Evolutionary conservation across 305 asterid genomes (phyloP).

Genomic region (Fraxinus nigra): DNA sequence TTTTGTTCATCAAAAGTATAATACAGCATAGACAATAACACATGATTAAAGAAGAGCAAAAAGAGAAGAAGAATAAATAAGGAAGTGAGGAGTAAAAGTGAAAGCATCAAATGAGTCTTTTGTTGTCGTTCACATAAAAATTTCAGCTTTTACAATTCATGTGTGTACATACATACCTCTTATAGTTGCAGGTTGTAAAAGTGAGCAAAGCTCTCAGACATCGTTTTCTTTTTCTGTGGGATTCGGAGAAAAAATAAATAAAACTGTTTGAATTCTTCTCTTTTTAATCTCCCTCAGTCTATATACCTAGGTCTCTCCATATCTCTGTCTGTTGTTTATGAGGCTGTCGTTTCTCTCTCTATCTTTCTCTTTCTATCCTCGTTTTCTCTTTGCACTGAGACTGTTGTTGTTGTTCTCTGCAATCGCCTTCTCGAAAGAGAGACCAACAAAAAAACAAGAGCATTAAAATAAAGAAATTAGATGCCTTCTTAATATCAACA

Average conservation of each 20-base stretch:
- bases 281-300: conserved; percentile 7
- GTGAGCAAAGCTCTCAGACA: conserved; percentile 62
- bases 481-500: conserved; percentile 26
- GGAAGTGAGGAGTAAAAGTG: conserved; percentile 45
- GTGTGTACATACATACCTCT: conserved; percentile 48
- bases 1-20: not conserved
- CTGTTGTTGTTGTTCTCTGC: conserved; percentile 59
- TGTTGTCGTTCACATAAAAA: conserved; percentile 24
- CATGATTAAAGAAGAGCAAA: not conserved
- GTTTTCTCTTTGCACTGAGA: conserved; percentile 38
- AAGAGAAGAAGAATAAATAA: conserved; percentile 28
- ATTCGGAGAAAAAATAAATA: conserved; percentile 26
- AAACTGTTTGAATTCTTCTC: conserved; percentile 15
- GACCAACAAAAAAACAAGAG: conserved; percentile 32
- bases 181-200: conserved; percentile 70
- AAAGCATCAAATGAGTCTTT: conserved; percentile 42
- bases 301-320: conserved; percentile 12
- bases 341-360: conserved; percentile 47
- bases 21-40: not conserved
- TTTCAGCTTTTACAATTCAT: conserved; percentile 43
- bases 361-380: conserved; percentile 35
- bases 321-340: conserved; percentile 45
- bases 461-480: conserved; percentile 16
- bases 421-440: conserved; percentile 72
- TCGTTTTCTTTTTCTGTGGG: conserved; percentile 84